Evolutionary conservation across 225 moss, liverwort and hornwort species (phyloP).

Genomic region (Thuidium tamariscinum): DNA sequence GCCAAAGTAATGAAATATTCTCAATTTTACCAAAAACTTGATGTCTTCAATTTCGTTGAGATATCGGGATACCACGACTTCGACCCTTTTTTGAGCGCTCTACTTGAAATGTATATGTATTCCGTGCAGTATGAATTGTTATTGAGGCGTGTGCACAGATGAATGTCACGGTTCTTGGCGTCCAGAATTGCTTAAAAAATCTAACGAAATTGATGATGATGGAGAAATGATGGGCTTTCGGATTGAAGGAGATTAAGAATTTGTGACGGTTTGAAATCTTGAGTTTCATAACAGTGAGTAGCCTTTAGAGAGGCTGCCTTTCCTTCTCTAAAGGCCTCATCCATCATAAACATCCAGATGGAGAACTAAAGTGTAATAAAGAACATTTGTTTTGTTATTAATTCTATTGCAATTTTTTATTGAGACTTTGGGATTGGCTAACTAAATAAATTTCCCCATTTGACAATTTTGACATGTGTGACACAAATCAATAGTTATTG

Average conservation of each 20-base stretch:
- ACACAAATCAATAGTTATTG: no score
- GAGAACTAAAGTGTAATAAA: no score
- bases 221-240: neutral
- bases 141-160: accelerated
- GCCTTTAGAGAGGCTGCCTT: neutral
- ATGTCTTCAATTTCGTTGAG: neutral
- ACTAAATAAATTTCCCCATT: no score
- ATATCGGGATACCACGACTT: neutral
- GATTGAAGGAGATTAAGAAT: neutral
- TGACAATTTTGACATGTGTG: no score
- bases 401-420: no score
- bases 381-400: no score
- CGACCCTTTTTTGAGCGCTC: no score
- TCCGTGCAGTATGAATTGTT: neutral
- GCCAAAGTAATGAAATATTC: neutral
- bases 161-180: neutral
- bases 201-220: neutral
- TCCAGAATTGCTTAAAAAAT: neutral
- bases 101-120: neutral
- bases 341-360: no score
- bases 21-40: neutral
- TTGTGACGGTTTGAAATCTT: neutral
- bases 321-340: no score
- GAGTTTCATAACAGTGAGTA: no score
- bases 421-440: no score